Evolutionary conservation across 139 green algal genomes (phyloP).

Genomic region (Yamagishiella unicocca): DNA sequence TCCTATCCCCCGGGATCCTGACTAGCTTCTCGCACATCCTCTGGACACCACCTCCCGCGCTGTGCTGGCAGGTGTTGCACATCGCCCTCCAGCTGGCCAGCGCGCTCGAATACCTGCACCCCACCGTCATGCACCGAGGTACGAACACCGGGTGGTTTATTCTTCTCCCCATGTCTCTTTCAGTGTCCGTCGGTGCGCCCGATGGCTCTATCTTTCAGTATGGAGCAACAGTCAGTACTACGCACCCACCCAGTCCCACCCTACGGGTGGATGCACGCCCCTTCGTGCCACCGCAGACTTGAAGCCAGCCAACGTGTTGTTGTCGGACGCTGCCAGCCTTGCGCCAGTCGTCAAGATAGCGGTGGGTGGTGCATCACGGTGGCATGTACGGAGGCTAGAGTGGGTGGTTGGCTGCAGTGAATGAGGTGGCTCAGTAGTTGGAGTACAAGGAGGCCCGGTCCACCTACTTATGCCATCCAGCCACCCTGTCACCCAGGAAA

Average conservation of each 20-base stretch:
- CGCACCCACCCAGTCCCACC: background rate
- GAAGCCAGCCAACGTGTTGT: slow-evolving; percentile 12
- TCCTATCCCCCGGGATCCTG: background rate
- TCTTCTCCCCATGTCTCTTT: background rate
- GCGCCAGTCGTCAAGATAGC: slow-evolving; percentile 4
- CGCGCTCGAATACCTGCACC: slow-evolving; percentile 9
- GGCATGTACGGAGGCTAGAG: too few species aligned
- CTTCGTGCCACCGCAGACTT: background rate
- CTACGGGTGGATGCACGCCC: background rate
- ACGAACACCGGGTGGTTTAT: background rate
- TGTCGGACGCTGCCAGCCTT: background rate
- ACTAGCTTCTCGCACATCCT: background rate
- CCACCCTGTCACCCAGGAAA: background rate
- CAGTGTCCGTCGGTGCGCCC: background rate
- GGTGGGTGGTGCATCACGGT: background rate
- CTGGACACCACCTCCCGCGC: too few species aligned
- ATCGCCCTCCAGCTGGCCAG: background rate
- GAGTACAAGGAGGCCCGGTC: background rate
- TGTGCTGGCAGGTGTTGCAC: background rate
- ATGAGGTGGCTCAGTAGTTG: background rate
- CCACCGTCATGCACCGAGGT: slow-evolving; percentile 21
- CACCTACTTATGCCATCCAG: background rate
- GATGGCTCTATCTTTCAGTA: background rate
- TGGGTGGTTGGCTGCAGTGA: too few species aligned
- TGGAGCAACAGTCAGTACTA: background rate